Base-by-base conservation (phyloP, 129 eudicot species). In the Centrapalus pauciflorus region DNA sequence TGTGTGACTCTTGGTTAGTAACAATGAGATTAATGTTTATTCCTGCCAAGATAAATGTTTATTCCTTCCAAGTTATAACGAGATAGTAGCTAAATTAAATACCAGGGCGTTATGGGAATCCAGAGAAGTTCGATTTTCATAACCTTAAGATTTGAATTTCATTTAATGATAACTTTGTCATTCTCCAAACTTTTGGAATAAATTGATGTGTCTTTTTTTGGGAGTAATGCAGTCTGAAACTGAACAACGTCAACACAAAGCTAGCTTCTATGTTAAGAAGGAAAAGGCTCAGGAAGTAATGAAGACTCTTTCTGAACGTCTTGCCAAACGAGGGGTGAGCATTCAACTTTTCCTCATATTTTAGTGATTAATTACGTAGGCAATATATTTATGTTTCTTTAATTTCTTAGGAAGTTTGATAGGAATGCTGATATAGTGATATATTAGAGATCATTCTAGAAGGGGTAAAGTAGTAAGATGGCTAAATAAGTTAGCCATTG, bases 161-260 rank as follows among this genome's bases (percentile, higher is more conserved):
- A n/a, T n/a, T n/a, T n/a, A n/a, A n/a, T n/a, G n/a, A n/a, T n/a
- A n/a, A n/a, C n/a, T n/a, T n/a, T n/a, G 10, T 51, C 12, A 7
- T 9, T 19, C 11, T n/a, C 19, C 66, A 38, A 30, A 35, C n/a
- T 32, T 69, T 28, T 21, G 10, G 56, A 29, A 46, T 12, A 3
- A 0, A 32, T 33, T 29, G 51, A 63, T 0, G 29, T 11, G 23
- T 55, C 24, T 11, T 34, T 34, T 32, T 17, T 43, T 62, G 58
- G 57, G 48, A 60, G 35, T 38, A 24, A 41, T 91, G 87, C 85
- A 88, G 96, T 62, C 96, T 0, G 95, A 89, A 74, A 86, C 95
- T 12, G 96, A 88, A 67, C 95, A 88, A 80, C 89, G 96, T 29
- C 93, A 86, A 40, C 99, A 89, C 46, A 93, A 93, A 63, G 95